phyloP scores from a whole-genome alignment of 352 stramenopile genomes.

The Phytophthora hibernalis region DNA sequence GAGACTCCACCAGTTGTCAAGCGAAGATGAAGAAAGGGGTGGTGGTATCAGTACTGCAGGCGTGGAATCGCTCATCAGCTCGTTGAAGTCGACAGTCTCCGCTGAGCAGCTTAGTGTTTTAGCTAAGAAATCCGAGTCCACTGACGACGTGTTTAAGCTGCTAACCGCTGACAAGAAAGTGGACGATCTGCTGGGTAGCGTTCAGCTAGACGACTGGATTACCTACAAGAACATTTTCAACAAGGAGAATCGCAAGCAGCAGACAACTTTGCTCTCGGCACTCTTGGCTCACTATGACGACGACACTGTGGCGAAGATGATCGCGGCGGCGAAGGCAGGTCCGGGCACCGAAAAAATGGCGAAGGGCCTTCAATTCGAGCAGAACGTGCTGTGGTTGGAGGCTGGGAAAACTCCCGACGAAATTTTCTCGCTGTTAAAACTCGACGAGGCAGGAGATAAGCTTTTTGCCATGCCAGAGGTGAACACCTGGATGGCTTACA shows the following conservation, averaged over 20 bases:
- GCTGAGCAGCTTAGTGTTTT: background rate
- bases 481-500: background rate
- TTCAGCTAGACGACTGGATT: background rate
- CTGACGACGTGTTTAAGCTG: background rate
- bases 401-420: background rate
- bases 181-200: background rate
- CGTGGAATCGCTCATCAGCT: background rate
- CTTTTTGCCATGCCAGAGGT: background rate
- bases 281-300: background rate
- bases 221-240: background rate
- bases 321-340: background rate
- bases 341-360: background rate
- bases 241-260: background rate
- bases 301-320: constrained; percentile 9
- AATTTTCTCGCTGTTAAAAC: constrained; percentile 6
- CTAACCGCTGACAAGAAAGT: background rate
- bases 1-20: background rate
- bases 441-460: background rate
- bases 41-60: background rate
- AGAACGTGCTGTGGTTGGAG: background rate
- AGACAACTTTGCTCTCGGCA: background rate
- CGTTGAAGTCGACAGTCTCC: background rate
- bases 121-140: background rate
- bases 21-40: background rate
- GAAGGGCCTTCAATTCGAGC: background rate